Percentiles rank a stretch among this genome's conserved stretches.
Evolutionary conservation across 768 basidiomycete genomes (phyloP).

Genomic region (Ephemerocybe angulata): DNA sequence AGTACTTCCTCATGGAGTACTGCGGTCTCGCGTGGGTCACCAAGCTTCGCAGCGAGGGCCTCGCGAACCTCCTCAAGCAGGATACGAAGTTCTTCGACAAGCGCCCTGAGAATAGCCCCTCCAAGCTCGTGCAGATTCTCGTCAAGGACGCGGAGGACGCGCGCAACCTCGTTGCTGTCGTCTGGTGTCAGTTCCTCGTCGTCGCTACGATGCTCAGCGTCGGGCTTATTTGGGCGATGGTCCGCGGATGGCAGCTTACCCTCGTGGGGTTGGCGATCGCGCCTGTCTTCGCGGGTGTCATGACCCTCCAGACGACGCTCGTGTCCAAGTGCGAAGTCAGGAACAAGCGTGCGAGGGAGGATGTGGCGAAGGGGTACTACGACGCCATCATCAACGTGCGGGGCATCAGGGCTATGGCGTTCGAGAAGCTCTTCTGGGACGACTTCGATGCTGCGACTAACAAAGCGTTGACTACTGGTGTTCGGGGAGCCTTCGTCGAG

Average conservation of each 20-base stretch:
- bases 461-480: slow-evolving; percentile 60
- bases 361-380: slow-evolving; percentile 80
- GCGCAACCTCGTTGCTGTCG: slow-evolving; percentile 65
- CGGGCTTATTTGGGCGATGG: slow-evolving; percentile 87
- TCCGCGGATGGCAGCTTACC: slow-evolving; percentile 87
- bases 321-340: slow-evolving; percentile 66
- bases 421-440: slow-evolving; percentile 64
- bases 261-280: slow-evolving; percentile 85
- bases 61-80: slow-evolving; percentile 62
- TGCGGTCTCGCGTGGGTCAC: slow-evolving; percentile 74
- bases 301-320: slow-evolving; percentile 71
- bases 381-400: slow-evolving; percentile 84
- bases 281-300: slow-evolving; percentile 74
- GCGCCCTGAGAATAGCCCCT: slow-evolving; percentile 48
- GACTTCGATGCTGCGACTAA: slow-evolving; percentile 67
- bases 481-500: slow-evolving; percentile 80
- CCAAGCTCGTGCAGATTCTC: slow-evolving; percentile 65
- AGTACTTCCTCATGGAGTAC: slow-evolving; percentile 79
- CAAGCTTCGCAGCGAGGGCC: slow-evolving; percentile 52
- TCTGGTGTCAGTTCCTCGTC: slow-evolving; percentile 68
- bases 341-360: slow-evolving; percentile 86
- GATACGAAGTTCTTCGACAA: slow-evolving; percentile 88
- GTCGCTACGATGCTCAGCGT: slow-evolving; percentile 78
- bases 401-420: slow-evolving; percentile 83
- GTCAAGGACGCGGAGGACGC: slow-evolving; percentile 93